Base-by-base conservation (phyloP, 371 early-diverging fungal species). In the Mucor indicus region DNA sequence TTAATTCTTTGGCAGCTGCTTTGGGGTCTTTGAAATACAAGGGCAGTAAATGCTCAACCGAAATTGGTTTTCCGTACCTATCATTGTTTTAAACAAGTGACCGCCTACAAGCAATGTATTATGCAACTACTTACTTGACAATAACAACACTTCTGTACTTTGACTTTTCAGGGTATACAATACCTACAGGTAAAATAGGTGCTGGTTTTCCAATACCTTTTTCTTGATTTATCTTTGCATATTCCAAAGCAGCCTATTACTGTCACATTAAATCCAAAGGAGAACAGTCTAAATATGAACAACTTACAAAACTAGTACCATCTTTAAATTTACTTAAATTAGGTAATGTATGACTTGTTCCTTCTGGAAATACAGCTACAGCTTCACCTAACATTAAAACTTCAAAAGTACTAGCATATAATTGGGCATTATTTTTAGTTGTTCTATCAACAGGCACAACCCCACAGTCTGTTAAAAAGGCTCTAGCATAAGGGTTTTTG, bases 341-440 rank as follows among this genome's bases (percentile, higher is more conserved):
- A 3, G 79, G 75, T 24, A 78, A 43, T 3, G 79, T 75, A 49
- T 78, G 75, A 40, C 69, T 69, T 9, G 72, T 77, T 19, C 82
- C 82, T 57, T 81, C 82, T 7, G 82, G 82, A 46, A 81, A 81
- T 2, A 79, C 72, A 12, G 77, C 78, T 13, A 81, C 70, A 1
- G 78, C 62, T 44, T 77, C 82, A 23, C 74, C 77, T 12, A 66
- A 15, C 8, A 64, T 66, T 24, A 81, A 45, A 0, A 70, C 73
- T 23, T 76, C 65, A 43, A 72, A 71, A 1, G 82, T 81, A 0
- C 69, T 45, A 15, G 66, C 55, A 52, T 78, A 81, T 10, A 81
- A 37, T 11, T 51, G 44, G 1, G 71, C 46, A 49, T 81, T 81
- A 44, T 79, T 76, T 45, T 76, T 77, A 21, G 75, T 72, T 13